A percentile compares a stretch with the other conserved stretches of the same genome.
Conservation (phyloP, 768 basidiomycete species). For the Boletus barrowsii region DNA sequence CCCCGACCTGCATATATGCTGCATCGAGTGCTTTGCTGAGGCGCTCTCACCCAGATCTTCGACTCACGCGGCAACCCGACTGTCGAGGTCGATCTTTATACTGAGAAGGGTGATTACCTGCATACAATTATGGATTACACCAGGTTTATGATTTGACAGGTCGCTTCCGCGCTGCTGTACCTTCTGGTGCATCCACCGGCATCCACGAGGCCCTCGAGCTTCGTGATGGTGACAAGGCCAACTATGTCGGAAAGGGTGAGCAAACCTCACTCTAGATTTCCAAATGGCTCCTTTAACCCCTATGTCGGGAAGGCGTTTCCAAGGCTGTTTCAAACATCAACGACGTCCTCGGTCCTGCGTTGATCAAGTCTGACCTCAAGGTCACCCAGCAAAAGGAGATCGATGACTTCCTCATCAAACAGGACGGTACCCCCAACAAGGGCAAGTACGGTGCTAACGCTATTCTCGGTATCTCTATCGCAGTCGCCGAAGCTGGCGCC, state of each 20-base stretch:
- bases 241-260: slow-evolving; percentile 94
- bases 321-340: slow-evolving; percentile 97
- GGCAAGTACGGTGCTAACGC: slow-evolving; percentile 99
- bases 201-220: slow-evolving; percentile 98
- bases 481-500: slow-evolving; percentile 89
- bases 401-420: slow-evolving; percentile 97
- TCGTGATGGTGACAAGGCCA: slow-evolving; percentile 90
- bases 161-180: slow-evolving; percentile 90
- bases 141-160: slow-evolving; percentile 45
- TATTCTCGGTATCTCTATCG: slow-evolving; percentile 97
- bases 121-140: slow-evolving; percentile 6
- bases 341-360: slow-evolving; percentile 80
- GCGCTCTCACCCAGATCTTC: slow-evolving; percentile 69
- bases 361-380: slow-evolving; percentile 78
- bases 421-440: slow-evolving; percentile 97
- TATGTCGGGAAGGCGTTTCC: slow-evolving; percentile 61
- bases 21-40: slow-evolving; percentile 9
- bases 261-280: neutral
- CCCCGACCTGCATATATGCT: slow-evolving; percentile 6
- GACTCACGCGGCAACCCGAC: slow-evolving; percentile 99
- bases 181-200: slow-evolving; percentile 98
- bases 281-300: neutral
- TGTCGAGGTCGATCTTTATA: slow-evolving; percentile 90
- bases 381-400: slow-evolving; percentile 93
- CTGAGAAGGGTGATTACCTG: slow-evolving; percentile 66